Evolutionary conservation across 345 rosid genomes (phyloP), one percentile per base, ranked within the genome.

Genomic region (Tarenaya hassleriana): DNA sequence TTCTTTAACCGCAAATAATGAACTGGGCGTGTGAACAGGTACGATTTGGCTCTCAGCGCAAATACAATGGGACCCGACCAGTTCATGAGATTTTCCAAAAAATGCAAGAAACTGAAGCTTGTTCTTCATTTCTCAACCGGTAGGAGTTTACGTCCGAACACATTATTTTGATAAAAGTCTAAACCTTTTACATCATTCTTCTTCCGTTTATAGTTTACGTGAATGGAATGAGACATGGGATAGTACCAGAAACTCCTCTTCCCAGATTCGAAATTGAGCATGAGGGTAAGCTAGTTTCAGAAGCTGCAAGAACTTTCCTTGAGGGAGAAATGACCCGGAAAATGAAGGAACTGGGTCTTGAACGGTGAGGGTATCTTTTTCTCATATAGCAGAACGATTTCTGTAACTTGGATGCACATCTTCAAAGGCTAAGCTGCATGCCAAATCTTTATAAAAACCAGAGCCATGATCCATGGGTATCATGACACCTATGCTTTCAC

Each of bases 391-490:
- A 24, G 3, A 24, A n/a, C n/a, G n/a, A n/a, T n/a, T n/a, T n/a
- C n/a, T n/a, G n/a, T n/a, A 24, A 24, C 29, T 24, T 24, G 3
- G 29, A 24, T n/a, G n/a, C n/a, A n/a, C n/a, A n/a, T 24, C 29
- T 24, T 24, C 5, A 24, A 2, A 24, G 29, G 29, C 29, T 24
- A 24, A 24, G 3, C 5, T 24, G 5, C 29, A 24, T 2, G 29
- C 29, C 5, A 24, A 24, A 24, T 24, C 29, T 24, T 24, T n/a
- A 5, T 5, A 2, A 24, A 41, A 18, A 8, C 5, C 69, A 81
- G 94, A 75, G 96, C 96, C 38, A 75, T 74, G 61, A 31, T 20
- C 21, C 78, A 66, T 47, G 98, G 98, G 16, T 91, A 96, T 95
- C 96, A 82, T 52, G 83, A 84, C 61, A 66, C 89, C 0, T 87